These are phyloP conservation scores for Cornus controversa DNA, from an alignment of 148 eudicot genomes.

Conservation along the genomic window DNA sequence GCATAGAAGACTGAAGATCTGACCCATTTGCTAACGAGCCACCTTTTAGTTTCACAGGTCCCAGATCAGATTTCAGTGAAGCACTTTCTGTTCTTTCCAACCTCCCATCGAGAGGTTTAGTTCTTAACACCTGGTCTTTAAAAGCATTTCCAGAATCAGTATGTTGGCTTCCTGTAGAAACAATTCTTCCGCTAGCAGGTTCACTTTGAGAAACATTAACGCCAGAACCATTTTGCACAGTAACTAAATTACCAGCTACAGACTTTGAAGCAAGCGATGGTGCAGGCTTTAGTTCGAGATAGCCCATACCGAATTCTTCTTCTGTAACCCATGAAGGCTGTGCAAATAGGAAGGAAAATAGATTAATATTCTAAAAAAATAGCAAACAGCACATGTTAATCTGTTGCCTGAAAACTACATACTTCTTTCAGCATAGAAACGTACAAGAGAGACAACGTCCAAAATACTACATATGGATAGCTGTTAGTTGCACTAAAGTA, in stretches of 20 bases:
- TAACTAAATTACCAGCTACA: slow-evolving; percentile 13
- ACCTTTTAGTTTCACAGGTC: slow-evolving; percentile 46
- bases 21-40: slow-evolving; percentile 42
- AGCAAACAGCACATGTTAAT: neutral
- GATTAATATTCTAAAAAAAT: too few relatives aligned
- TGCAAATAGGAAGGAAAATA: slow-evolving; percentile 22
- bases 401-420: too few relatives aligned
- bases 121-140: too few relatives aligned
- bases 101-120: slow-evolving; percentile 60
- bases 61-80: slow-evolving; percentile 38
- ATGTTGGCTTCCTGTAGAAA: slow-evolving; percentile 7
- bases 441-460: neutral
- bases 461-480: neutral
- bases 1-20: slow-evolving; percentile 37
- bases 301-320: slow-evolving; percentile 98
- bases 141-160: too few relatives aligned
- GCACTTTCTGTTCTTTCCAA: slow-evolving; percentile 44
- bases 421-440: neutral
- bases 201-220: slow-evolving; percentile 38
- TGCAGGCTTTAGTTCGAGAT: slow-evolving; percentile 74
- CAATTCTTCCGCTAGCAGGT: slow-evolving; percentile 50
- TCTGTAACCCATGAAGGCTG: slow-evolving; percentile 97
- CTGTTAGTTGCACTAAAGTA: neutral
- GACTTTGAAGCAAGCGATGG: slow-evolving; percentile 56
- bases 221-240: slow-evolving; percentile 40